Conservation (phyloP, 2,329 filamentous ascomycete genomes). For the Xylariales sp. region DNA sequence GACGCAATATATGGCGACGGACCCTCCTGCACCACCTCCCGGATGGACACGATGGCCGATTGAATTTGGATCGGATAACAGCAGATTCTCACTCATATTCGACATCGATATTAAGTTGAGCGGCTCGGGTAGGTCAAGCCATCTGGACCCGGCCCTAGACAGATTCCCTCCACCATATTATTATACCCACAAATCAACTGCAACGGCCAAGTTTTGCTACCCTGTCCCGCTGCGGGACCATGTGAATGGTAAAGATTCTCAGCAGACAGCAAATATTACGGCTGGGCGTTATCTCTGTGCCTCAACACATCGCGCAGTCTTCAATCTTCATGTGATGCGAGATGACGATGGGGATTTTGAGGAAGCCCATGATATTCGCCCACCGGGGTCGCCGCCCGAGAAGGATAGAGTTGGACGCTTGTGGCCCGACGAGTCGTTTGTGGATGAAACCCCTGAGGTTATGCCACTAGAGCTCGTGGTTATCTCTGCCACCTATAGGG, state of each 20-base stretch:
- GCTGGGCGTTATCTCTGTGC: neutral
- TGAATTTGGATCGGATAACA: neutral
- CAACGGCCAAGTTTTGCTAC: neutral
- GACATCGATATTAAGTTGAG: neutral
- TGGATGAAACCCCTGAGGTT: no score
- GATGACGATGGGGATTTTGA: no score
- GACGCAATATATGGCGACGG: neutral
- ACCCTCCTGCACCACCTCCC: neutral
- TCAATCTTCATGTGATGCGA: no score
- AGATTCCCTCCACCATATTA: neutral
- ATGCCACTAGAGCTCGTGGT: neutral
- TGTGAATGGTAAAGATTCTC: neutral
- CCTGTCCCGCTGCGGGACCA: neutral
- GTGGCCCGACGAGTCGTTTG: no score
- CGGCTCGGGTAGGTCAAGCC: no score
- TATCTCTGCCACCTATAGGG: neutral
- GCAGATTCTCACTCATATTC: no score
- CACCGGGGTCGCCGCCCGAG: no score
- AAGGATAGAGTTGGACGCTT: no score
- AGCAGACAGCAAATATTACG: neutral
- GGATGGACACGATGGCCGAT: neutral
- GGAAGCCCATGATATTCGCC: no score
- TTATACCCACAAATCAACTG: neutral
- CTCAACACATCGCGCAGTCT: neutral
- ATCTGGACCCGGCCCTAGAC: neutral